Evolutionary conservation across 2,329 filamentous ascomycete genomes (phyloP), one percentile per base, ranked within the genome.

Genomic region (Cordyceps cicadae): DNA sequence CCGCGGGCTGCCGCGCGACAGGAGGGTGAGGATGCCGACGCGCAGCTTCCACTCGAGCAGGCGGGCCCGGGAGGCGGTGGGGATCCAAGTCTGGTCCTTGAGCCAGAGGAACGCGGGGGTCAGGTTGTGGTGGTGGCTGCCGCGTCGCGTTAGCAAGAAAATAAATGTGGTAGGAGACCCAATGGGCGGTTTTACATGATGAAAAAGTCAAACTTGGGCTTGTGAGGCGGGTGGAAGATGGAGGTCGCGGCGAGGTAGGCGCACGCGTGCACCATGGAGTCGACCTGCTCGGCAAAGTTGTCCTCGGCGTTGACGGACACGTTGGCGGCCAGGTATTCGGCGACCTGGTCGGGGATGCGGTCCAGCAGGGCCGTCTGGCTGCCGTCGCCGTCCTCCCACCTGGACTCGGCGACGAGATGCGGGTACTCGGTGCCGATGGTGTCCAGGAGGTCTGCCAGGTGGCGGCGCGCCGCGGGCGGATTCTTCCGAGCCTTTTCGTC

Each of bases 31-130:
- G 6, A 96, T 75, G 69, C 94, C 89, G 66, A 86, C 74, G 48
- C 91, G 84, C 54, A 87, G 88, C 72, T 95, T 96, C 83, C 86
- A 92, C 72, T 94, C 88, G 8, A 96, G 77, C 0, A 96, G 75
- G 6, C 89, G 84, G 14, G 79, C 76, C 69, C 92, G 93, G 53
- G 77, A 76, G 8, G 78, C 76, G 0, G 74, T 69, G 0, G 84
- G 77, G 49, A 92, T 77, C 81, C 83, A 94, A 43, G 77, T 65
- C 64, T 80, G 80, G 12, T 75, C 74, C 68, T 86, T 81, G 70
- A 96, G 80, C 8, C 79, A 77, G 65, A 90, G 80, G 76, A 93
- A 94, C 65, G 96, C 84, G n/a, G 87, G 87, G 12, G 79, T 69
- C 0, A 77, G 77, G 69, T 88, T 97, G 65, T 93, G 76, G 67